phyloP scores from a whole-genome alignment of 2,329 filamentous ascomycete genomes.

The Ceratocystiopsis minuta region DNA sequence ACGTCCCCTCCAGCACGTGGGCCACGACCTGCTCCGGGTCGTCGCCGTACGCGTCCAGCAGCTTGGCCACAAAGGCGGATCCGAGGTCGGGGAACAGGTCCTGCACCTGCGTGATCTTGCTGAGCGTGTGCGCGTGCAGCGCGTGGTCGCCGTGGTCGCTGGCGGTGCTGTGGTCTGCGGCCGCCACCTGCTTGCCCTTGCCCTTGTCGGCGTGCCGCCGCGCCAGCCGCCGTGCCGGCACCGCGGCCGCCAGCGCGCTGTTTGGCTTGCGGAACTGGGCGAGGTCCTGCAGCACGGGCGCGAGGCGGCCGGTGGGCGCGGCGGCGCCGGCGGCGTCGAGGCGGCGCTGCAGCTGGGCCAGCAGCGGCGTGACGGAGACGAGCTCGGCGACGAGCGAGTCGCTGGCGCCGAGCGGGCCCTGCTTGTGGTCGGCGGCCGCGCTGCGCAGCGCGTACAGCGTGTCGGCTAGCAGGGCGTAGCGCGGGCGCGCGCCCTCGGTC shows the following conservation, averaged over 20 bases:
- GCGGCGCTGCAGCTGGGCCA: slow-evolving; percentile 42
- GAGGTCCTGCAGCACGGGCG: slow-evolving; percentile 42
- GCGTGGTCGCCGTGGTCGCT: no score
- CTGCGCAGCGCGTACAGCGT: slow-evolving; percentile 66
- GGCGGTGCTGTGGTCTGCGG: no score
- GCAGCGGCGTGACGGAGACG: slow-evolving; percentile 60
- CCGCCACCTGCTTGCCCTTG: slow-evolving; percentile 41
- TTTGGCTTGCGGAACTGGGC: slow-evolving; percentile 36
- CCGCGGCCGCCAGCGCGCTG: slow-evolving; percentile 26
- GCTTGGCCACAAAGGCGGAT: slow-evolving; percentile 58
- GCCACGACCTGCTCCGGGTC: slow-evolving; percentile 64
- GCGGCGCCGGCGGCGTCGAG: slow-evolving; percentile 24
- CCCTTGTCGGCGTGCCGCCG: slow-evolving; percentile 47
- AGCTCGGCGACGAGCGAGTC: slow-evolving; percentile 67
- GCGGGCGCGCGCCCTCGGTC: slow-evolving; percentile 46
- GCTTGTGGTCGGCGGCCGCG: slow-evolving; percentile 46
- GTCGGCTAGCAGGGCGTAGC: slow-evolving; percentile 60
- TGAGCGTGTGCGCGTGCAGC: slow-evolving; percentile 69
- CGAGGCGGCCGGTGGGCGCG: slow-evolving; percentile 31
- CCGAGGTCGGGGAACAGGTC: slow-evolving; percentile 84
- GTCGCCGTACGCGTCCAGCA: slow-evolving; percentile 64
- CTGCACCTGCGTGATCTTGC: slow-evolving; percentile 74
- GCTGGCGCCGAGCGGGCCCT: slow-evolving; percentile 35
- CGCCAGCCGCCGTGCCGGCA: slow-evolving; percentile 29
- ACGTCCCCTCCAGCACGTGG: slow-evolving; percentile 59